Evolutionary conservation across 148 eudicot genomes (phyloP), one percentile per base, ranked within the genome.

Genomic region (Vaccinium vitisidaea): DNA sequence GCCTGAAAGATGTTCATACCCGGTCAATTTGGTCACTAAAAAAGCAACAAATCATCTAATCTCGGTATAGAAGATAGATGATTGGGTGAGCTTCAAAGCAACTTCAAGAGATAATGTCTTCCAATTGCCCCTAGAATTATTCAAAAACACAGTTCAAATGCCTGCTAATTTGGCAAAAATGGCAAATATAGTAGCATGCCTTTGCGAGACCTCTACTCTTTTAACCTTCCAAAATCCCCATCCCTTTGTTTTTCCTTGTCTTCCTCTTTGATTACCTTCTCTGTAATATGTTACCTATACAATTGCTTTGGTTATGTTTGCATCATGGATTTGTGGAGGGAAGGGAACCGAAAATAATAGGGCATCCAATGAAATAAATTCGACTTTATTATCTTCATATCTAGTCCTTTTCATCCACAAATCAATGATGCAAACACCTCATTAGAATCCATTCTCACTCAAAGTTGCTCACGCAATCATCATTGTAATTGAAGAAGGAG

Each of bases 1-100:
- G 98, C 99, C 99, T 96, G 91, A 52, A 88, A 55, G 87, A 58
- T 23, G 49, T 59, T 23, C 12, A 81, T 16, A 50, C 25, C 54
- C 19, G 1, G 19, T 52, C 59, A 49, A 69, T 30, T 9, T 49
- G 48, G 59, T 82, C 56, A 46, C 32, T 16, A 50, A 48, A 16
- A 49, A 78, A 19, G 27, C 4, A 73, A 53, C 30, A 73, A 73
- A 46, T 50, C 0, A 5, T 7, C 18, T 55, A 32, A 53, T 23
- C 10, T 15, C 43, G 48, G 23, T 10, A 7, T 63, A 19, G 5
- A 27, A 48, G 50, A 23, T 18, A 81, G 15, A 30, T 39, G 56
- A 18, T 32, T 32, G 75, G 18, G 43, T 8, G 13, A 77, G 61
- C 59, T 67, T 23, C n/a, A 71, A 55, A 74, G 6, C 73, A 84